Conservation (phyloP, 1,284 basidiomycete genomes). For the Athelia sp. region DNA sequence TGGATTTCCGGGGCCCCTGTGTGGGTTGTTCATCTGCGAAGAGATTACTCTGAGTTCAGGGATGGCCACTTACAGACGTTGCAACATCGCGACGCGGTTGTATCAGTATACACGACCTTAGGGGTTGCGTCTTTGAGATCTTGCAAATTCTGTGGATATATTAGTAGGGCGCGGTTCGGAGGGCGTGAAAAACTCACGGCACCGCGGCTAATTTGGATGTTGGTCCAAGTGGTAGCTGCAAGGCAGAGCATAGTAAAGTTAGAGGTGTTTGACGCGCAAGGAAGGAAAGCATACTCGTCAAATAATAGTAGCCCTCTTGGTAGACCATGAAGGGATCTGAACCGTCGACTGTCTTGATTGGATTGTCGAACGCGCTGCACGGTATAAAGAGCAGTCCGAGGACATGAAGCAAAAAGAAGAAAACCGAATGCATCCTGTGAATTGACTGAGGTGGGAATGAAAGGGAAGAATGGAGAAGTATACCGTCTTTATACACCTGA, state of each 20-base stretch:
- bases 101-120: not conserved
- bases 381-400: not conserved
- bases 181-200: not conserved
- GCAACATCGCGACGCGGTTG: not conserved
- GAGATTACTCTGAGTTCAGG: not conserved
- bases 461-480: too few species aligned
- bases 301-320: conserved; percentile 1
- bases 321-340: conserved; percentile 1
- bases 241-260: not conserved
- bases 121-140: not conserved
- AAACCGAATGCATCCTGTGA: conserved; percentile 50
- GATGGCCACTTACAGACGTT: not conserved
- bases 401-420: too few species aligned
- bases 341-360: not conserved
- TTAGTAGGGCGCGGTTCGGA: not conserved
- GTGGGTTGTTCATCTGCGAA: not conserved
- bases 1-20: not conserved
- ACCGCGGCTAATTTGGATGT: not conserved
- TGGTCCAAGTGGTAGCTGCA: not conserved
- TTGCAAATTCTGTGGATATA: not conserved
- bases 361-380: not conserved
- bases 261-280: too few species aligned
- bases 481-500: too few species aligned
- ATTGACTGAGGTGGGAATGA: too few species aligned
- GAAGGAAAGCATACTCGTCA: not conserved